Evolutionary conservation across 1,139 yeast species (phyloP).

Genomic region (Suhomyces guaymorum): DNA sequence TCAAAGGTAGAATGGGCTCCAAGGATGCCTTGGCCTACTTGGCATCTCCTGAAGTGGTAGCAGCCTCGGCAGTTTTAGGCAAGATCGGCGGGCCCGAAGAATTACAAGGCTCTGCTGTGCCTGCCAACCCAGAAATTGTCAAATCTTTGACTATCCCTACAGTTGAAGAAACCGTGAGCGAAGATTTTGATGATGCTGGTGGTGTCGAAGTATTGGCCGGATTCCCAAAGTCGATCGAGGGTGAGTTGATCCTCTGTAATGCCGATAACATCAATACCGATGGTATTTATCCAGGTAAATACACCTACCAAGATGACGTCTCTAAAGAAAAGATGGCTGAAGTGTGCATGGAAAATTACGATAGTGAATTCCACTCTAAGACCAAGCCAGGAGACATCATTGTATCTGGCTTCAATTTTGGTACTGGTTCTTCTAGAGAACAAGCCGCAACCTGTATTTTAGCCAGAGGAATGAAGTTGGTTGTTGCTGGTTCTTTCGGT

Average conservation of each 20-base stretch:
- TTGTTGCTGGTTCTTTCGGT: slow-evolving; percentile 96
- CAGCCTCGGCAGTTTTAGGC: slow-evolving; percentile 95
- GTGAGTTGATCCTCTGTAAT: slow-evolving; percentile 92
- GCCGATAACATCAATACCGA: slow-evolving; percentile 98
- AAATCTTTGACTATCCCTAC: slow-evolving; percentile 45
- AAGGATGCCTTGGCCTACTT: slow-evolving; percentile 93
- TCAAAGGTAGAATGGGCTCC: slow-evolving; percentile 99
- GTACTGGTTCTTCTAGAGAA: slow-evolving; percentile 98
- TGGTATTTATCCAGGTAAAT: slow-evolving; percentile 98
- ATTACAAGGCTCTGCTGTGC: slow-evolving; percentile 58
- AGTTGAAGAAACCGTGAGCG: slow-evolving; percentile 19
- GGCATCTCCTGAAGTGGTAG: slow-evolving; percentile 97
- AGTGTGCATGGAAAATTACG: slow-evolving; percentile 99
- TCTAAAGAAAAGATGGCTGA: slow-evolving; percentile 94
- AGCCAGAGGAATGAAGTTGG: slow-evolving; percentile 89
- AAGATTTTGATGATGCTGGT: slow-evolving; percentile 31
- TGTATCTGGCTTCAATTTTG: slow-evolving; percentile 91
- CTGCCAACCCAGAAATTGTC: slow-evolving; percentile 47
- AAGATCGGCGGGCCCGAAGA: slow-evolving; percentile 92
- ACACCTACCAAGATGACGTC: slow-evolving; percentile 97
- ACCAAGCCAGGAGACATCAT: slow-evolving; percentile 87
- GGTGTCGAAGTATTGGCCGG: slow-evolving; percentile 78
- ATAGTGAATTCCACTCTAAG: slow-evolving; percentile 76
- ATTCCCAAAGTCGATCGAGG: slow-evolving; percentile 84
- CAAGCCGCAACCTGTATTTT: slow-evolving; percentile 97